Evolutionary conservation across 2,329 filamentous ascomycete genomes (phyloP).

Genomic region (Fusarium circinatum): DNA sequence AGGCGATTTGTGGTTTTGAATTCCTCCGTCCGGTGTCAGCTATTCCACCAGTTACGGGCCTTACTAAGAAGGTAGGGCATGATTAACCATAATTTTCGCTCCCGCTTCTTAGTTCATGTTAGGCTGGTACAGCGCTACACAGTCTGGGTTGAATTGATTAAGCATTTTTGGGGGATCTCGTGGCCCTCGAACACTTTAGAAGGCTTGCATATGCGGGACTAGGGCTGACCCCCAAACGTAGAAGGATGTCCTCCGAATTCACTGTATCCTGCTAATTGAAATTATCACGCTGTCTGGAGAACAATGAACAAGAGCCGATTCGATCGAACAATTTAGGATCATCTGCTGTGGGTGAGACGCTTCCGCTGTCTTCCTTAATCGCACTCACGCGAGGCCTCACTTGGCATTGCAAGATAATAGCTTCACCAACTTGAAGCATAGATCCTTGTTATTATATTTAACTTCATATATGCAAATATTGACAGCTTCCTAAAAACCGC

Average conservation of each 20-base stretch:
- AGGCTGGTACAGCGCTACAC: too few species aligned
- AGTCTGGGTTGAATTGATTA: fast-evolving
- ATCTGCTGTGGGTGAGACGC: too few species aligned
- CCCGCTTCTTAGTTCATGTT: fast-evolving
- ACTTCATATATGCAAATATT: fast-evolving
- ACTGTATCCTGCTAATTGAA: neutral
- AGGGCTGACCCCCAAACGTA: neutral
- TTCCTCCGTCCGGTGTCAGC: neutral
- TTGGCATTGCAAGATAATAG: neutral
- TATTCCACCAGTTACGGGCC: neutral
- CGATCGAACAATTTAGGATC: fast-evolving
- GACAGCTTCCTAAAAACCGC: neutral
- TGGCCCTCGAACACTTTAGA: too few species aligned
- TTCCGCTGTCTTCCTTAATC: neutral
- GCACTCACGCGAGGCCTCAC: fast-evolving
- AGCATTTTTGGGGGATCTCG: neutral
- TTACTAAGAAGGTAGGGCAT: fast-evolving
- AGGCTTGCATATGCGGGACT: neutral
- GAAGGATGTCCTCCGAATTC: neutral
- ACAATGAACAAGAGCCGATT: neutral
- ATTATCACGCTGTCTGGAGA: fast-evolving
- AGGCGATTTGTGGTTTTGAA: neutral
- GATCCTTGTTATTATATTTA: fast-evolving
- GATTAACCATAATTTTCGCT: neutral
- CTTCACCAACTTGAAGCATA: neutral